These are phyloP conservation scores for Pseudogymnoascus sp. DNA, from an alignment of 2,329 filamentous ascomycete species.

Conservation along the genomic window DNA sequence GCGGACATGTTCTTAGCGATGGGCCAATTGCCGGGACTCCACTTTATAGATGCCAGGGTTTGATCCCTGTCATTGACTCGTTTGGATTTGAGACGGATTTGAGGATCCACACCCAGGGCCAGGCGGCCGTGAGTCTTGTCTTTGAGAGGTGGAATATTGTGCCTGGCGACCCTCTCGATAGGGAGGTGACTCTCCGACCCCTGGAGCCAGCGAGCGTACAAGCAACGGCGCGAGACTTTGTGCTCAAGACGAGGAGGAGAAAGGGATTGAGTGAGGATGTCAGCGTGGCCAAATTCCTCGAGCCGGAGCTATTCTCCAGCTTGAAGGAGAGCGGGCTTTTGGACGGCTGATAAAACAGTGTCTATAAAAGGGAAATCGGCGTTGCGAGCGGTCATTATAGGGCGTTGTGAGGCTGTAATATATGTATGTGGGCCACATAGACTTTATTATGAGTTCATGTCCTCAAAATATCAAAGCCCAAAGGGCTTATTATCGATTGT, in stretches of 20 bases:
- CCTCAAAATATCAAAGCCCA: not conserved
- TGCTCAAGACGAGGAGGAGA: slow-evolving; percentile 85
- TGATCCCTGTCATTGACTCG: slow-evolving; percentile 92
- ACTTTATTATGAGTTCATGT: slow-evolving; percentile 3
- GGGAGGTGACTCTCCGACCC: slow-evolving; percentile 70
- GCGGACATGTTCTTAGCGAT: slow-evolving; percentile 91
- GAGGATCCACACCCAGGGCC: slow-evolving; percentile 88
- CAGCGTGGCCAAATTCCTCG: slow-evolving; percentile 89
- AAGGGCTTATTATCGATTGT: not conserved
- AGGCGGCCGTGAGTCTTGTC: slow-evolving; percentile 80
- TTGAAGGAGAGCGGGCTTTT: slow-evolving; percentile 83
- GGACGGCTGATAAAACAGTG: slow-evolving; percentile 40
- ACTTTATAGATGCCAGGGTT: slow-evolving; percentile 80
- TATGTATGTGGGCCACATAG: not conserved
- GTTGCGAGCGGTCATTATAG: slow-evolving; percentile 8
- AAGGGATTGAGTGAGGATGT: slow-evolving; percentile 96
- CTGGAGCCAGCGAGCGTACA: slow-evolving; percentile 82
- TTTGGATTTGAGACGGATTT: slow-evolving; percentile 98
- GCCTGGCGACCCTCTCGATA: slow-evolving; percentile 88
- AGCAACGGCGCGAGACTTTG: slow-evolving; percentile 89
- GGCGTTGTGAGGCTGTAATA: slow-evolving; percentile 9
- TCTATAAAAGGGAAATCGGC: slow-evolving; percentile 8
- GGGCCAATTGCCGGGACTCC: slow-evolving; percentile 90
- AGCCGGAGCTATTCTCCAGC: slow-evolving; percentile 84
- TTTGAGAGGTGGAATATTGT: slow-evolving; percentile 97